Base-by-base conservation (phyloP, 2,329 filamentous ascomycete genomes). In the Trichoderma endophyticum region DNA sequence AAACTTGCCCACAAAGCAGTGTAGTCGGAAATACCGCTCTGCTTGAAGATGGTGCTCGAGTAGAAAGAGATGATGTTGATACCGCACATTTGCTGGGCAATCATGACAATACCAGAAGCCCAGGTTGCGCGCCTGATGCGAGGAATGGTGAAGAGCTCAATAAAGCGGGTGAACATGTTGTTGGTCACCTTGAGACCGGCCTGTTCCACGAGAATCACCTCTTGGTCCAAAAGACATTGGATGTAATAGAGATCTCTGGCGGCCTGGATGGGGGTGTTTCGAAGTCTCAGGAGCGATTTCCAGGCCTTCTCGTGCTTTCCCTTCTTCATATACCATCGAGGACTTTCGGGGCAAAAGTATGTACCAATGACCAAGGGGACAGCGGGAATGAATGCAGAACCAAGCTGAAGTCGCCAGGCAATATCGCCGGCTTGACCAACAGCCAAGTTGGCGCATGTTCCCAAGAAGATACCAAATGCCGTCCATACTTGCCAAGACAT, bases 51-150 rank as follows among this genome's bases (percentile, higher is more conserved):
- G 2, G 82, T 83, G 2, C 81, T 80, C 9, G 81, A 83, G 74
- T 87, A 87, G 61, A 86, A 87, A 6, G 85, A 81, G 56, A 87
- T 85, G 61, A 86, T 84, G 70, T 86, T 86, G 76, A 86, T 86
- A 54, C 87, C 88, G 73, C 87, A 89, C 82, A 91, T 86, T 77
- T 91, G 89, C 76, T 91, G 88, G 0, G 82, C 83, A 75, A 90
- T 88, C 90, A 93, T 93, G 75, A 93, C 90, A 1, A 88, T 87
- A 74, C 87, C 89, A 0, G 90, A 89, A 1, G 91, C 91, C 67
- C 89, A 84, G 0, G 90, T 92, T 0, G 91, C 92, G 54, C 88
- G 84, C 6, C 88, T 83, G 8, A 88, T 82, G 39, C 89, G 83
- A 0, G 88, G 85, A 63, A 90, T 84, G 1, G 86, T 89, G 74